These are phyloP conservation scores for Sarcomyxa edulis DNA, from an alignment of 768 basidiomycete genomes.

Conservation along the genomic window DNA sequence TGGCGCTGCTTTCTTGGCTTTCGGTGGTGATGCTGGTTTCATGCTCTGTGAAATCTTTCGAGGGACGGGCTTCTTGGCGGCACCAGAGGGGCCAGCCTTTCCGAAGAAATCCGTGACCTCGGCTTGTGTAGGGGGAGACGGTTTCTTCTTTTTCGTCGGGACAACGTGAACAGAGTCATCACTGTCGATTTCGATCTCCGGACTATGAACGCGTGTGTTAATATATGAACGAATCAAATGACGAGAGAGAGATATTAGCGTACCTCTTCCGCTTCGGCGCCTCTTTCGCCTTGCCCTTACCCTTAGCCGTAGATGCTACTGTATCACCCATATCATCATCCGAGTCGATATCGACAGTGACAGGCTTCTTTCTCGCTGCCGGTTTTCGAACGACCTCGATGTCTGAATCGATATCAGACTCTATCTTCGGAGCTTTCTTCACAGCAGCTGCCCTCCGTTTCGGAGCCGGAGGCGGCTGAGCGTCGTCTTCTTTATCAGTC, in stretches of 20 bases:
- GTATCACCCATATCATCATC: constrained; percentile 24
- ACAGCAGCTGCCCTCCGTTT: constrained; percentile 11
- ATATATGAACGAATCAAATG: background rate
- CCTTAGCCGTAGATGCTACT: constrained; percentile 11
- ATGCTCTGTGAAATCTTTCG: constrained; percentile 56
- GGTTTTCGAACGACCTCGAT: constrained; percentile 19
- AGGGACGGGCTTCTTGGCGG: constrained; percentile 30
- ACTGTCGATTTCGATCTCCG: constrained; percentile 31
- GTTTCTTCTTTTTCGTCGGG: constrained; percentile 52
- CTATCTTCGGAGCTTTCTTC: constrained; percentile 23
- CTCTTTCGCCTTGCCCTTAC: constrained; percentile 19
- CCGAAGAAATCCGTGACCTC: constrained; percentile 58
- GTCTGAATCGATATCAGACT: constrained; percentile 35
- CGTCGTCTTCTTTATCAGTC: constrained; percentile 13
- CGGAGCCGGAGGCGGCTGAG: constrained; percentile 6
- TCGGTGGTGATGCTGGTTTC: constrained; percentile 50
- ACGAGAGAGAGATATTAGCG: constrained; percentile 9
- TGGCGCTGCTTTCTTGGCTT: constrained; percentile 42
- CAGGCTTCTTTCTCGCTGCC: constrained; percentile 7
- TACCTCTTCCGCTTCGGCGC: constrained; percentile 68
- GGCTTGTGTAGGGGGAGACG: constrained; percentile 27
- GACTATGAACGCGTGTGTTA: constrained; percentile 18
- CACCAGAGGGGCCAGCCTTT: constrained; percentile 31
- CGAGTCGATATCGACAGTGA: constrained; percentile 14
- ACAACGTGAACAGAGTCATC: constrained; percentile 26